phyloP scores from a whole-genome alignment of 1,284 basidiomycete genomes.

The Sporisorium iseilematis-ciliati region DNA sequence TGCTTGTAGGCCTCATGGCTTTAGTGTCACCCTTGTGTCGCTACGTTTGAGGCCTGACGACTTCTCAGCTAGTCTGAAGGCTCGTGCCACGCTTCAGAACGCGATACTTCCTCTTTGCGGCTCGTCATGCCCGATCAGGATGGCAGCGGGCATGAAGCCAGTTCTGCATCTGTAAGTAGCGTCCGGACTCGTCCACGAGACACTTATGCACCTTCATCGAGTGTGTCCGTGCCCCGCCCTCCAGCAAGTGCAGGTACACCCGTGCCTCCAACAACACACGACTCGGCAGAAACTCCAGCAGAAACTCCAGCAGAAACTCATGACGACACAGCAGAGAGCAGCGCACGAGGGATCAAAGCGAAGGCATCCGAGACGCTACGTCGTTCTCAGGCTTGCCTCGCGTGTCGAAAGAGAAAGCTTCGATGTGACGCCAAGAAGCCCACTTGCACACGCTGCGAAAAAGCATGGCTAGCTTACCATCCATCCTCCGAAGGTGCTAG shows the following conservation, averaged over 20 bases:
- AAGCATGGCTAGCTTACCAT: conserved; percentile 37
- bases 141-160: background rate
- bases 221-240: background rate
- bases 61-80: background rate
- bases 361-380: conserved; percentile 30
- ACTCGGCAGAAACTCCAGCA: too few species aligned
- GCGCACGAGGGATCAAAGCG: conserved; percentile 4
- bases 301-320: conserved; percentile 6
- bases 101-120: background rate
- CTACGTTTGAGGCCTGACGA: background rate
- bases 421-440: conserved; percentile 46
- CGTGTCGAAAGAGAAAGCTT: conserved; percentile 41
- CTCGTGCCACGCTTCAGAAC: background rate
- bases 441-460: conserved; percentile 40
- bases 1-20: background rate
- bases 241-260: background rate
- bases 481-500: background rate
- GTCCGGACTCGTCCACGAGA: conserved; percentile 1
- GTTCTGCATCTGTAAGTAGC: background rate
- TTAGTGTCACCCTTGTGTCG: background rate
- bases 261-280: background rate
- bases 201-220: background rate
- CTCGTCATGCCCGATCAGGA: conserved; percentile 17
- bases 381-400: conserved; percentile 40
- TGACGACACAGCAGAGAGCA: conserved; percentile 8